Conservation (phyloP, 1,139 yeast species). For the Hyphopichia buzzinii region DNA sequence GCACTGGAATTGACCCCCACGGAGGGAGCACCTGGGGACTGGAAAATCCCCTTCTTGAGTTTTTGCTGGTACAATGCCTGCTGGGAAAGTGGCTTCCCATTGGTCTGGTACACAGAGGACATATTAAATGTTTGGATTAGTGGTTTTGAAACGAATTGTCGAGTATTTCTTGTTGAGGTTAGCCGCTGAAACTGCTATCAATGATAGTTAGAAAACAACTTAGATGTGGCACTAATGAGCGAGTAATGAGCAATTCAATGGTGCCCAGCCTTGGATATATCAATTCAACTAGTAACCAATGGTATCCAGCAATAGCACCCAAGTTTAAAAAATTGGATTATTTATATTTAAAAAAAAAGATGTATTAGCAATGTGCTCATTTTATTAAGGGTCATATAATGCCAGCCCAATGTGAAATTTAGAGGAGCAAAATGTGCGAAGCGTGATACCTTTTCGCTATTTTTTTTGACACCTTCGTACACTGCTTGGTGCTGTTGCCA, state of each 20-base stretch:
- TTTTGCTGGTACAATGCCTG: slow-evolving; percentile 80
- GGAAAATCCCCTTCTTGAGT: slow-evolving; percentile 70
- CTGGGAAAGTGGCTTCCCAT: slow-evolving; percentile 67
- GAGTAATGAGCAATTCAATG: too few relatives aligned
- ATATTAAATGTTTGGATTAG: too few relatives aligned
- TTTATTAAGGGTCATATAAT: not conserved
- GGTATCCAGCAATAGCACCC: not conserved
- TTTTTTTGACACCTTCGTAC: too few relatives aligned
- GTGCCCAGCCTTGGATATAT: too few relatives aligned
- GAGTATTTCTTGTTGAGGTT: too few relatives aligned
- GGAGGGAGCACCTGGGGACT: slow-evolving; percentile 63
- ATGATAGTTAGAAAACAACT: too few relatives aligned
- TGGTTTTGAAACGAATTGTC: too few relatives aligned
- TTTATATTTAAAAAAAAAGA: not conserved
- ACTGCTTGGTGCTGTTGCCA: too few relatives aligned
- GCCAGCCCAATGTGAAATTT: not conserved
- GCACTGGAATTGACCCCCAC: slow-evolving; percentile 73
- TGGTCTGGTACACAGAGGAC: slow-evolving; percentile 60
- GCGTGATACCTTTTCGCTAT: too few relatives aligned
- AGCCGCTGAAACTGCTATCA: too few relatives aligned
- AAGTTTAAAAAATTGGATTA: not conserved
- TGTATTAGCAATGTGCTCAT: not conserved
- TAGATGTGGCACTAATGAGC: too few relatives aligned
- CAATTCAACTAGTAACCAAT: too few relatives aligned
- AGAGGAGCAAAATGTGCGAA: not conserved